A percentile compares a stretch with the other conserved stretches of the same genome.
Evolutionary conservation across 371 early-diverging fungal species (phyloP).

Genomic region (Mucor indicus): DNA sequence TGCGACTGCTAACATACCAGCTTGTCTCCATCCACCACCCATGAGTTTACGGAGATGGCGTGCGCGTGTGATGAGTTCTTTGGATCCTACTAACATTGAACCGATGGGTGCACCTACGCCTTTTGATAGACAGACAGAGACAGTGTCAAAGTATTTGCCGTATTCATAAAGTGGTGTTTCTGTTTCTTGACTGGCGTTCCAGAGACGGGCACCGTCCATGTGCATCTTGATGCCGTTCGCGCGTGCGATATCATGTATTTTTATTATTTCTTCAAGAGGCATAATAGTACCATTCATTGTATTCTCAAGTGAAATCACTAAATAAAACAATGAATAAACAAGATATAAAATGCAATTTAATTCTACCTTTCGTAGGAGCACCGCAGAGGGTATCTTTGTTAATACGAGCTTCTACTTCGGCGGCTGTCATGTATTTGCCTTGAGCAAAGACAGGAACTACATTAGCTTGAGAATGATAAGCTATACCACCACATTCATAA

Average conservation of each 20-base stretch:
- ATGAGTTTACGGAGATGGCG: constrained; percentile 83
- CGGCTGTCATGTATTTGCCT: constrained; percentile 65
- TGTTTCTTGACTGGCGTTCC: constrained; percentile 81
- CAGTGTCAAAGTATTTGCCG: constrained; percentile 72
- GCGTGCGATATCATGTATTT: constrained; percentile 59
- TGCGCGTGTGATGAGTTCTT: constrained; percentile 67
- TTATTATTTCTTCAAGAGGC: constrained; percentile 69
- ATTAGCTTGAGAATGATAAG: constrained; percentile 75
- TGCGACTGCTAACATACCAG: constrained; percentile 75
- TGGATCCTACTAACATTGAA: constrained; percentile 69
- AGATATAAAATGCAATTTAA: too few relatives aligned
- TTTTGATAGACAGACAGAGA: constrained; percentile 88
- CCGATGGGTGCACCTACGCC: constrained; percentile 91
- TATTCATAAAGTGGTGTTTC: constrained; percentile 68
- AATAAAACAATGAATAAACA: too few relatives aligned
- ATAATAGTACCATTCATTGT: constrained; percentile 82
- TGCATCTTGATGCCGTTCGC: constrained; percentile 64
- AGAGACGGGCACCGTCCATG: constrained; percentile 88
- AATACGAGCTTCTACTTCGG: constrained; percentile 53
- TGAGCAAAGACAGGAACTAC: constrained; percentile 66
- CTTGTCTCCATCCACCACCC: constrained; percentile 93
- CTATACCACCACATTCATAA: constrained; percentile 81
- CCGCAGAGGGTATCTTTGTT: constrained; percentile 28
- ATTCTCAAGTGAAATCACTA: constrained; percentile 83
- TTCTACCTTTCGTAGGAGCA: constrained; percentile 66